Conservation (phyloP, 2,329 filamentous ascomycete genomes). For the Ophiocordyceps camponoti-floridani region DNA sequence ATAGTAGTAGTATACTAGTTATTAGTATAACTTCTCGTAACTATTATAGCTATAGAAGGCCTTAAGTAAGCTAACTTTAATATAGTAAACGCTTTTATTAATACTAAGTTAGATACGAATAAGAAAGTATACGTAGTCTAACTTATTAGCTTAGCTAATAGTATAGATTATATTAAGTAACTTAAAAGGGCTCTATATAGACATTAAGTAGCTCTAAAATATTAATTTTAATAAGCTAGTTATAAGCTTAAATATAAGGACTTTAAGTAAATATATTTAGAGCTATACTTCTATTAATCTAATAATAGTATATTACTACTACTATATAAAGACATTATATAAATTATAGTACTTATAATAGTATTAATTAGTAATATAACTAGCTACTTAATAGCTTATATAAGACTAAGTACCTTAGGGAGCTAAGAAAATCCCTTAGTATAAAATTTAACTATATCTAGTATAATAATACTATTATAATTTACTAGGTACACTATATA, state of each 20-base stretch:
- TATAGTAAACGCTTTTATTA: background rate
- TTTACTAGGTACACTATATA: no score
- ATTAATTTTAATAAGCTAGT: background rate
- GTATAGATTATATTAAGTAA: background rate
- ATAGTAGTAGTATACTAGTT: background rate
- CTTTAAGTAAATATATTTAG: background rate
- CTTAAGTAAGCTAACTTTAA: no score
- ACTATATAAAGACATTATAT: background rate
- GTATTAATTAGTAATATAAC: background rate
- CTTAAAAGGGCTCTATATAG: background rate
- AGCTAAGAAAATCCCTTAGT: background rate
- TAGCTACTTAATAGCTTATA: background rate
- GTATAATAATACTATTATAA: no score
- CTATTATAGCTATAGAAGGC: background rate
- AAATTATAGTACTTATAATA: background rate
- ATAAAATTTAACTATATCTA: no score
- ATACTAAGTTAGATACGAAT: background rate
- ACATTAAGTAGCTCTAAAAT: no score
- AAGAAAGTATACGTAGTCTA: background rate
- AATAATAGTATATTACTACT: background rate
- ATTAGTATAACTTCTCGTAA: background rate
- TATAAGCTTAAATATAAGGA: background rate
- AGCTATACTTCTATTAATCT: background rate
- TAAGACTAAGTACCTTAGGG: background rate
- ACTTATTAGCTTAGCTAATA: background rate